Evolutionary conservation across 805 yeast genomes (phyloP).

Genomic region (Tetrapisispora fleetii): DNA sequence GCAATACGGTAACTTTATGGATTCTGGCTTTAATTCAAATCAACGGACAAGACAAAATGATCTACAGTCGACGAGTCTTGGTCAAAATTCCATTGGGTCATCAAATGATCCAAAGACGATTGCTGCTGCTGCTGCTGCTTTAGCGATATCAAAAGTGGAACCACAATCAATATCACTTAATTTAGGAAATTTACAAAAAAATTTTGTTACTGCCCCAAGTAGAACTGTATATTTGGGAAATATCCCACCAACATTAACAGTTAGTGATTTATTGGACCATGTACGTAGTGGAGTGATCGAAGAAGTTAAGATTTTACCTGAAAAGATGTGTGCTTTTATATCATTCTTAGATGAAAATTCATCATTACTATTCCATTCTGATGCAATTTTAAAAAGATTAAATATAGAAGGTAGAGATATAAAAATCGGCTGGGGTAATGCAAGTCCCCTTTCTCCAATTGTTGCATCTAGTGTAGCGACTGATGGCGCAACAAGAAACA

Average conservation of each 20-base stretch:
- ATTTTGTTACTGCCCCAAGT: constrained; percentile 45
- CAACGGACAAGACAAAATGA: background rate
- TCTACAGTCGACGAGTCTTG: background rate
- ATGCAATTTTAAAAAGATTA: constrained; percentile 76
- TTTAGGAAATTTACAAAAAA: constrained; percentile 5
- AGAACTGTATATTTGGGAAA: constrained; percentile 88
- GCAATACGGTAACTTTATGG: background rate
- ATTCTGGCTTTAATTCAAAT: background rate
- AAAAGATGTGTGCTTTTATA: constrained; percentile 81
- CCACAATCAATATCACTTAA: constrained; percentile 7
- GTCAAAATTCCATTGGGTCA: background rate
- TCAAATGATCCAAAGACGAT: background rate
- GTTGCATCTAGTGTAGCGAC: constrained; percentile 68
- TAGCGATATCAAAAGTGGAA: constrained; percentile 17
- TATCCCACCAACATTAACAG: constrained; percentile 69
- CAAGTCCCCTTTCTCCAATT: constrained; percentile 61
- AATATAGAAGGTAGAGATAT: constrained; percentile 73
- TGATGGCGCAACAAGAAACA: constrained; percentile 90
- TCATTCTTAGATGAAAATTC: constrained; percentile 83
- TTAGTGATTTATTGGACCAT: constrained; percentile 77
- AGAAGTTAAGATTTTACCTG: constrained; percentile 64
- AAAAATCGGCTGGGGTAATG: constrained; percentile 89
- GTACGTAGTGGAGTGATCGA: constrained; percentile 88
- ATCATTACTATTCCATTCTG: constrained; percentile 87
- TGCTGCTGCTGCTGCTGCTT: constrained; percentile 17